phyloP scores from a whole-genome alignment of 1,284 basidiomycete species.

The Salmacisia buchloeana region DNA sequence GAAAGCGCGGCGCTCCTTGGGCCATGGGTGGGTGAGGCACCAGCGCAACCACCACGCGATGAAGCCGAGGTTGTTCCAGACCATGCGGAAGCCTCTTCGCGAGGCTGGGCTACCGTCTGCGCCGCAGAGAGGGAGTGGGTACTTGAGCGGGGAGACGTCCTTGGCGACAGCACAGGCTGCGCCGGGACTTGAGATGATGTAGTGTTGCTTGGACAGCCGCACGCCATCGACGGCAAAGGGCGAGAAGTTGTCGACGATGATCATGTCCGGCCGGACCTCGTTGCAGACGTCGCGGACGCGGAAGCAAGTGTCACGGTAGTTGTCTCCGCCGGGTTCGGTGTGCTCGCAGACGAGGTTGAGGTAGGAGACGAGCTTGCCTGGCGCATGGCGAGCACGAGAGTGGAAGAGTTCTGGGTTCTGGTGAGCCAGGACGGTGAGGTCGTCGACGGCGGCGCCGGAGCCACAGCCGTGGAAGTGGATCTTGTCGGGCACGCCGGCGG shows the following conservation, averaged over 20 bases:
- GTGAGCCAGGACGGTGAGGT: slow-evolving; percentile 20
- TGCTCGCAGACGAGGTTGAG: slow-evolving; percentile 9
- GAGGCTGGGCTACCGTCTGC: slow-evolving; percentile 11
- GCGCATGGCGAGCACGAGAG: slow-evolving; percentile 12
- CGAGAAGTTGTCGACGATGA: slow-evolving; percentile 14
- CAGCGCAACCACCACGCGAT: slow-evolving; percentile 17
- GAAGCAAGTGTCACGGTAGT: slow-evolving; percentile 9
- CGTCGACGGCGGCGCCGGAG: slow-evolving; percentile 15
- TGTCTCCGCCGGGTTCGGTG: neutral
- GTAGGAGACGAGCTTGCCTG: slow-evolving; percentile 15
- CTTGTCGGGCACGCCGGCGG: neutral
- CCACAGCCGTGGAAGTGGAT: slow-evolving; percentile 19
- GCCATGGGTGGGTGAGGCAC: slow-evolving; percentile 18
- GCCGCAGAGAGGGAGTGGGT: slow-evolving; percentile 8
- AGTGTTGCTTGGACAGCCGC: neutral
- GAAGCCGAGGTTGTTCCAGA: slow-evolving; percentile 19
- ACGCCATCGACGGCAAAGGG: slow-evolving; percentile 15
- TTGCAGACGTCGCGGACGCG: slow-evolving; percentile 4
- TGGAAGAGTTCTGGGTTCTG: slow-evolving; percentile 19
- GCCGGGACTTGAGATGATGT: slow-evolving; percentile 7
- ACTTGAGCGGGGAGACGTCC: neutral
- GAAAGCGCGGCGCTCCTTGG: slow-evolving; percentile 12
- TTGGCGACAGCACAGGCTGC: slow-evolving; percentile 8
- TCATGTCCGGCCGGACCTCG: slow-evolving; percentile 11
- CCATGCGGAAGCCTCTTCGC: slow-evolving; percentile 15